Evolutionary conservation across 140 eudicot genomes (phyloP), one percentile per base, ranked within the genome.

Genomic region (Anethum foeniculum): DNA sequence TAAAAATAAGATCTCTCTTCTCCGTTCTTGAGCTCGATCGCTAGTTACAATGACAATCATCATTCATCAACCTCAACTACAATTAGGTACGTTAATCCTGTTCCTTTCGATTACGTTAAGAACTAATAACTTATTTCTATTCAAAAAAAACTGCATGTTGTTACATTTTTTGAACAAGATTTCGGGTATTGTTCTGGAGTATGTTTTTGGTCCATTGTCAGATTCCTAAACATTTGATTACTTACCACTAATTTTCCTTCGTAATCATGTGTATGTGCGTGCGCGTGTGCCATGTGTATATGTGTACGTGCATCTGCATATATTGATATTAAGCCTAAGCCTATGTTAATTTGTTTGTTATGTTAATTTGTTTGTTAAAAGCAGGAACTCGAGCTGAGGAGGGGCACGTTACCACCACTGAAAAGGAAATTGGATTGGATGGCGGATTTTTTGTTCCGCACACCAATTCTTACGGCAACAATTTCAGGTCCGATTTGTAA

Each of bases 361-460:
- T 56, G 71, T 49, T 51, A 56, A 54, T 9, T 36, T 34, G 43
- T 14, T 39, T 36, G 25, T 23, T 56, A 11, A 58, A 34, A 78
- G 44, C 88, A 88, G 97, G 85, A 74, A 76, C 62, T 62, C 89
- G n/a, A 27, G 86, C 71, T 49, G 85, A 85, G 60, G 92, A 82
- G 84, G 83, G 81, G 85, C 77, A 81, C 58, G 36, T 74, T 23
- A 71, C 79, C 25, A 72, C 72, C 9, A 80, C 80, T 47, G 90
- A 84, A 38, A 65, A 78, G 36, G 81, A 58, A 56, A 30, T 69
- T 54, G 36, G 41, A 60, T 21, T 75, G 60, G 81, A 79, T 67
- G 89, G 76, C 16, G 87, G 79, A 58, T 87, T 87, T 65, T 77
- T 68, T 7, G 81, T 86, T 28, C 88, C 88, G 7, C 76, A 82